Evolutionary conservation across 768 basidiomycete species (phyloP).

Genomic region (Mycena leptocephala): DNA sequence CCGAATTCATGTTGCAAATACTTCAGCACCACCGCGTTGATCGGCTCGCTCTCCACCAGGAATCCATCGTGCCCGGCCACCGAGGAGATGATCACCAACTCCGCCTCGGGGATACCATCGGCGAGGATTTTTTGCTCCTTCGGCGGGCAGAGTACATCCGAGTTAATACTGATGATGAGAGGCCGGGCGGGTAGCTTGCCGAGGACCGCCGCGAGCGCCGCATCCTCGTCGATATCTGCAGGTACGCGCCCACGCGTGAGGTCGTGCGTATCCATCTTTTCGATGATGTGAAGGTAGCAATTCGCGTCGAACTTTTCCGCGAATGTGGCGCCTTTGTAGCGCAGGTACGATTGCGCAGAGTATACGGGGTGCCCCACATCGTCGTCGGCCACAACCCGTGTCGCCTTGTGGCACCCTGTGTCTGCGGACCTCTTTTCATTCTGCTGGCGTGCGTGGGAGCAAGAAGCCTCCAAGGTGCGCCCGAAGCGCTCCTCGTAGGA

Average conservation of each 20-base stretch:
- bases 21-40: conserved; percentile 82
- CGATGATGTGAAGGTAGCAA: conserved; percentile 86
- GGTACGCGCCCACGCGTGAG: conserved; percentile 74
- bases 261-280: conserved; percentile 97
- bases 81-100: conserved; percentile 86
- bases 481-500: conserved; percentile 96
- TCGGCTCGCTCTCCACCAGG: conserved; percentile 94
- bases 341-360: conserved; percentile 95
- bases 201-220: conserved; percentile 71
- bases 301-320: conserved; percentile 96
- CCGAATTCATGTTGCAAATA: conserved; percentile 85
- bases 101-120: conserved; percentile 81
- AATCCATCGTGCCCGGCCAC: conserved; percentile 98
- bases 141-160: conserved; percentile 95
- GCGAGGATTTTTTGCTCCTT: conserved; percentile 90
- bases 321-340: conserved; percentile 98
- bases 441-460: conserved; percentile 52
- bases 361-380: conserved; percentile 83
- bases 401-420: conserved; percentile 52
- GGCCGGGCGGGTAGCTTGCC: conserved; percentile 81
- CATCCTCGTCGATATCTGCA: conserved; percentile 41
- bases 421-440: conserved; percentile 65
- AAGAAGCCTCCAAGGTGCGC: conserved; percentile 62
- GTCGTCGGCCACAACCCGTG: conserved; percentile 70
- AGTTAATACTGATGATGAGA: conserved; percentile 91